These are phyloP conservation scores for Catunica adiposa DNA, from an alignment of 2,329 filamentous ascomycete genomes.

Conservation along the genomic window DNA sequence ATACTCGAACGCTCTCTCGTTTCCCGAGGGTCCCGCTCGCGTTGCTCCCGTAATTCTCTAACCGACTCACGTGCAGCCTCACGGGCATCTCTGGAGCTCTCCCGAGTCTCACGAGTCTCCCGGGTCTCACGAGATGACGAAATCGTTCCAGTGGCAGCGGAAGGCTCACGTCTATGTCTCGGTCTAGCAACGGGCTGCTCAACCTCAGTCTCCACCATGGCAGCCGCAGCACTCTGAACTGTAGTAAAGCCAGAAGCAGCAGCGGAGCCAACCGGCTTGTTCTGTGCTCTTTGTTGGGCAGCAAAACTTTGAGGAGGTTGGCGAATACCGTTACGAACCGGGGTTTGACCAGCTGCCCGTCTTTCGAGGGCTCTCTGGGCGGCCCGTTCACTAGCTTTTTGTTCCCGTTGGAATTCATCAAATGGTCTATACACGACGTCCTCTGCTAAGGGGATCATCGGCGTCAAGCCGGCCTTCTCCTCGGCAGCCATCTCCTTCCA, in stretches of 20 bases:
- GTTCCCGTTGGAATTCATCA: conserved; percentile 42
- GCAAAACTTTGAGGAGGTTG: conserved; percentile 48
- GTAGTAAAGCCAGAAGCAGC: conserved; percentile 12
- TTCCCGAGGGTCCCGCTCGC: conserved; percentile 4
- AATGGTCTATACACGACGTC: conserved; percentile 49
- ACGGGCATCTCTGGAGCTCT: neutral
- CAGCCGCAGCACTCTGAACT: conserved; percentile 12
- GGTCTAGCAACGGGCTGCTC: conserved; percentile 3
- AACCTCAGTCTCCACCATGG: conserved; percentile 7
- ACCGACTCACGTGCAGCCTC: neutral
- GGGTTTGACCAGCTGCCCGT: conserved; percentile 18
- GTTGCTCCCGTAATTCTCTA: conserved; percentile 4
- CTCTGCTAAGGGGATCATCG: conserved; percentile 43
- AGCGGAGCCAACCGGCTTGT: conserved; percentile 23
- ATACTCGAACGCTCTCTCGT: conserved; percentile 3
- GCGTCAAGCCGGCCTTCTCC: conserved; percentile 48
- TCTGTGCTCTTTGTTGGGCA: conserved; percentile 45
- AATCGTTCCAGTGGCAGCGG: neutral
- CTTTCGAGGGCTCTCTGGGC: conserved; percentile 6
- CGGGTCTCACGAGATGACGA: conserved; percentile 9
- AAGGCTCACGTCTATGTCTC: conserved; percentile 10
- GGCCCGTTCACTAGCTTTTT: conserved; percentile 18
- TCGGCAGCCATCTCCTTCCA: conserved; percentile 54
- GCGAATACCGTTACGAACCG: conserved; percentile 24
- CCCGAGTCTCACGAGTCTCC: neutral